Conservation (phyloP, 768 basidiomycete species). For the Dioszegia hungarica region DNA sequence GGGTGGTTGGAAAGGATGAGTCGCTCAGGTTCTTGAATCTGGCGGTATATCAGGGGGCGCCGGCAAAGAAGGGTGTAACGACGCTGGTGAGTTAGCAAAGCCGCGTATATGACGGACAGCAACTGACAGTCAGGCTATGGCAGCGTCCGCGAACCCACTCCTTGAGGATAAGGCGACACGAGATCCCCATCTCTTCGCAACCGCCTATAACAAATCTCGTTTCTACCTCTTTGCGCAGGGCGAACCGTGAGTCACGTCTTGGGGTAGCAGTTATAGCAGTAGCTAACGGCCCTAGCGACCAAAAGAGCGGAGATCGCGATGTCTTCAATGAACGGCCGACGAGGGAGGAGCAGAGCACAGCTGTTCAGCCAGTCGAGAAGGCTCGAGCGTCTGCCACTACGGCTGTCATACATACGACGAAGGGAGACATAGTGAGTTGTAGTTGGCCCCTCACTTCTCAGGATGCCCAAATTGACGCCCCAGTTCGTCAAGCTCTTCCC, state of each 20-base stretch:
- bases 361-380: slow-evolving; percentile 51
- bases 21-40: slow-evolving; percentile 83
- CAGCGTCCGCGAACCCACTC: slow-evolving; percentile 90
- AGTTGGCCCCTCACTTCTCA: too few species aligned
- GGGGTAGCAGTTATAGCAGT: background rate
- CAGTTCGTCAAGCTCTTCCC: slow-evolving; percentile 60
- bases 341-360: slow-evolving; percentile 87
- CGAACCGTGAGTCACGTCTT: slow-evolving; percentile 63
- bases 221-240: slow-evolving; percentile 92
- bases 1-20: slow-evolving; percentile 90
- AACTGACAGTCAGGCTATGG: slow-evolving; percentile 74
- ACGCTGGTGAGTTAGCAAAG: slow-evolving; percentile 56
- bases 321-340: slow-evolving; percentile 98
- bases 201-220: slow-evolving; percentile 83
- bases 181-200: slow-evolving; percentile 88
- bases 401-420: slow-evolving; percentile 89
- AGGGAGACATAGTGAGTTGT: slow-evolving; percentile 75
- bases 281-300: slow-evolving; percentile 56
- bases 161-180: slow-evolving; percentile 75
- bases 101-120: too few species aligned
- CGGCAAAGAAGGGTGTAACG: slow-evolving; percentile 75
- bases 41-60: slow-evolving; percentile 86
- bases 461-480: background rate
- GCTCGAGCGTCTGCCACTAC: slow-evolving; percentile 63
- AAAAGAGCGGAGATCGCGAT: slow-evolving; percentile 75